Base-by-base conservation (phyloP, 1,284 basidiomycete species). In the Ceratobasidium sp. region DNA sequence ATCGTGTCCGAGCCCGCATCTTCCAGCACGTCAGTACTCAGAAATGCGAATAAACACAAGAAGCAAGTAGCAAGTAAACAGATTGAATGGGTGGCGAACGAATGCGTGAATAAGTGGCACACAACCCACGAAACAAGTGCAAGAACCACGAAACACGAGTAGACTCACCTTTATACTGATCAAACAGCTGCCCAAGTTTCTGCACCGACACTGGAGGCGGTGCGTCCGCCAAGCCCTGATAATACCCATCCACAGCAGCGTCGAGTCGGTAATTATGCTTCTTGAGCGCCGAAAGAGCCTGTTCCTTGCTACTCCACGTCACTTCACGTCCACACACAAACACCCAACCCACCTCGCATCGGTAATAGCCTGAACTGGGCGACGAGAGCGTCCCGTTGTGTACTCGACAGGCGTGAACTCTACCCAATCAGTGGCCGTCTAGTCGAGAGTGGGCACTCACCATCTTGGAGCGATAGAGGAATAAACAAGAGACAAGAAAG, bases 221-320 rank as follows among this genome's bases (percentile, higher is more conserved):
- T 8, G 68, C 13, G 72, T 50, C 75, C n/a, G 72, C 69, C 3
- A 73, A 73, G 57, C 79, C 77, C 47, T 72, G 86, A 79, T 86
- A 93, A 77, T 83, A 94, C 0, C 88, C 87, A 78, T 94, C 89
- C 47, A 93, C 80, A 10, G 93, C 92, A 10, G 82, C 78, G 62
- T 94, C 92, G 50, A 93, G 77, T 40, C 87, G 83, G 76, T 78
- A 80, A 29, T 85, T 86, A 78, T 90, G 82, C 71, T 87, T 86
- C 74, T 91, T 88, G 62, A 94, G 77, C 77, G 86, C 91, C 69
- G 85, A 85, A 71, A 79, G 84, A n/a, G 92, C 92, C 68, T 93
- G 90, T 85, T 68, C 22, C 42, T 69, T 70, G 31, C 69, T 72
- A 53, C 6, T 15, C 20, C 31, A 20, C 29, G n/a, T 34, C 40